A percentile compares a stretch with the other conserved stretches of the same genome.
These are phyloP conservation scores for Chlorella sorokiniana DNA, from an alignment of 139 green algal species.

Conservation along the genomic window DNA sequence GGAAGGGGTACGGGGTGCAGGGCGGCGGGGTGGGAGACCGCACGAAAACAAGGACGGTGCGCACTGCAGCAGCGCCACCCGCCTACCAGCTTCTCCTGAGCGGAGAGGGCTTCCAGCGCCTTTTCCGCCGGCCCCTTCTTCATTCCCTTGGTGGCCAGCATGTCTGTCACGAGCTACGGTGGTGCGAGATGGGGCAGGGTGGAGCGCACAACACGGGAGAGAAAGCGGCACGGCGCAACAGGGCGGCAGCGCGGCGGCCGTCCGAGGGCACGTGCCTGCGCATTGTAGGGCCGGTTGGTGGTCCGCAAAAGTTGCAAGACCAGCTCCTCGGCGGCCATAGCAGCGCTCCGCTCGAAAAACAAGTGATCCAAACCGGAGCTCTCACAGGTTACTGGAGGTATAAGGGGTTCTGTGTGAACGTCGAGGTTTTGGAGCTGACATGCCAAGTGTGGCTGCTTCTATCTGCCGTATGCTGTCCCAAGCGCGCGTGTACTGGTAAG, in stretches of 20 bases:
- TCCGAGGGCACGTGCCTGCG: conserved; percentile 17
- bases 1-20: neutral
- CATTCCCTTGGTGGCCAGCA: conserved; percentile 67
- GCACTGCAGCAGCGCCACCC: neutral
- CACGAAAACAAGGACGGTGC: neutral
- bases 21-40: neutral
- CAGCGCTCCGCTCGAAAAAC: too few species aligned
- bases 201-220: neutral
- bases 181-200: too few species aligned
- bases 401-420: too few species aligned
- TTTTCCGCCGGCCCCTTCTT: conserved; percentile 76
- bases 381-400: too few species aligned
- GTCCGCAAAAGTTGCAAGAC: conserved; percentile 60
- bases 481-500: too few species aligned
- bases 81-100: conserved; percentile 52
- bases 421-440: too few species aligned
- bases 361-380: neutral
- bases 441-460: too few species aligned
- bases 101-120: conserved; percentile 60
- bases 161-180: conserved; percentile 59
- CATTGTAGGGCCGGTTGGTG: conserved; percentile 72
- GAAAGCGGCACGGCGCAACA: neutral
- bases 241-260: neutral
- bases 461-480: too few species aligned
- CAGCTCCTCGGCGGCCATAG: conserved; percentile 39